phyloP scores from a whole-genome alignment of 129 eudicot species.

The Oenanthe sinensis region DNA sequence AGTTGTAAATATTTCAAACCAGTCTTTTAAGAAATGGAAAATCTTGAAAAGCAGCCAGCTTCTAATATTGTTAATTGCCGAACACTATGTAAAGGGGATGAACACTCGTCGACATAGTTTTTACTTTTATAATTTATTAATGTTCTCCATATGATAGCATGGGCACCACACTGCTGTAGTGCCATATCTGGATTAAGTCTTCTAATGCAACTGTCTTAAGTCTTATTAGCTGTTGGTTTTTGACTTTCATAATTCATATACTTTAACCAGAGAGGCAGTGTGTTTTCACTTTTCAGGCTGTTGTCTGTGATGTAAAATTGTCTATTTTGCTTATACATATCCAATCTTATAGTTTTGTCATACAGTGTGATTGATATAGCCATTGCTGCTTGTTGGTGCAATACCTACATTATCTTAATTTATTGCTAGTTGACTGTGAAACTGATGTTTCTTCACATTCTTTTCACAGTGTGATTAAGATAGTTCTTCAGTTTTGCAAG shows the following conservation, averaged over 20 bases:
- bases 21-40: background rate
- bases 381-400: background rate
- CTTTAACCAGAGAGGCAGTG: background rate
- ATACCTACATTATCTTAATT: background rate
- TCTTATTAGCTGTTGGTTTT: background rate
- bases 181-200: background rate
- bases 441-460: constrained; percentile 8
- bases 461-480: constrained; percentile 82
- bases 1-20: background rate
- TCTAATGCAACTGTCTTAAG: background rate
- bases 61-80: background rate
- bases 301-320: background rate
- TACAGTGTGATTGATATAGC: background rate
- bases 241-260: background rate
- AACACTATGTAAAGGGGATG: background rate
- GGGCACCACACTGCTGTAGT: background rate
- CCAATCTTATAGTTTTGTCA: background rate
- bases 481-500: constrained; percentile 97
- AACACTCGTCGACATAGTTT: background rate
- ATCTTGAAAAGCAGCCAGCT: background rate
- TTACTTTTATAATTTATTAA: background rate
- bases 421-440: background rate
- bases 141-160: background rate
- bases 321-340: background rate
- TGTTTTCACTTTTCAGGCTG: background rate